A percentile compares a stretch with the other conserved stretches of the same genome.
Evolutionary conservation across 192 early-diverging fungal species (phyloP).

Genomic region (Coemansia sp.): DNA sequence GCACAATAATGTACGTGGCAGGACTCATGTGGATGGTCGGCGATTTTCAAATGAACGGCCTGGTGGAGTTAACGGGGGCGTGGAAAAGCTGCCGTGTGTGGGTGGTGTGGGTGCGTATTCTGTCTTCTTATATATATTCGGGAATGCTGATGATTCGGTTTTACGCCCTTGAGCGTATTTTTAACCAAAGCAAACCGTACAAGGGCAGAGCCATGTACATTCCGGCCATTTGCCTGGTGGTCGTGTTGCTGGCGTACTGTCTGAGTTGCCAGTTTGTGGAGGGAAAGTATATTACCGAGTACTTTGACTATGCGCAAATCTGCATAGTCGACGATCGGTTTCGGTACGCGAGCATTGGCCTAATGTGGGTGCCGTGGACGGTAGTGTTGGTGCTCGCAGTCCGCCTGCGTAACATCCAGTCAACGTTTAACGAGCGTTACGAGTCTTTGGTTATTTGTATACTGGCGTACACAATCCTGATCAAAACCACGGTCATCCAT

Average conservation of each 20-base stretch:
- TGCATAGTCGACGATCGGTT: conserved; percentile 21
- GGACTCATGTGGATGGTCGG: conserved; percentile 17
- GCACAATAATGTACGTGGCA: conserved; percentile 30
- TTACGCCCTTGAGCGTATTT: conserved; percentile 26
- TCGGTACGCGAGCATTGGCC: conserved; percentile 23
- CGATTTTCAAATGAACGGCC: conserved; percentile 24
- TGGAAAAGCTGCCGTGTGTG: conserved; percentile 26
- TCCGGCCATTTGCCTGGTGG: conserved; percentile 2
- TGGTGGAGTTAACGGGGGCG: conserved; percentile 9
- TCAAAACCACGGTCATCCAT: conserved; percentile 28
- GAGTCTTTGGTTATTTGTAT: conserved; percentile 3
- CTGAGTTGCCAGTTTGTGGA: conserved; percentile 22
- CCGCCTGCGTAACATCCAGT: conserved; percentile 25
- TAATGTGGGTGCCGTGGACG: conserved; percentile 26
- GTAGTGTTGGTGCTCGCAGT: conserved; percentile 1
- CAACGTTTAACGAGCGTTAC: conserved; percentile 6
- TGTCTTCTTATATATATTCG: conserved; percentile 17
- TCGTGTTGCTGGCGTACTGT: conserved; percentile 16
- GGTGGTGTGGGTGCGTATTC: conserved; percentile 35
- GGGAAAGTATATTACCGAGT: conserved; percentile 6
- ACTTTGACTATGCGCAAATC: conserved; percentile 15
- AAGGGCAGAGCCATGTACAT: conserved; percentile 19
- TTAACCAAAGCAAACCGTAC: conserved; percentile 31
- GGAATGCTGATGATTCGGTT: conserved; percentile 20
- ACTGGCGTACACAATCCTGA: conserved; percentile 17